Evolutionary conservation across 192 early-diverging fungal species (phyloP).

Genomic region (Linderina pennispora): DNA sequence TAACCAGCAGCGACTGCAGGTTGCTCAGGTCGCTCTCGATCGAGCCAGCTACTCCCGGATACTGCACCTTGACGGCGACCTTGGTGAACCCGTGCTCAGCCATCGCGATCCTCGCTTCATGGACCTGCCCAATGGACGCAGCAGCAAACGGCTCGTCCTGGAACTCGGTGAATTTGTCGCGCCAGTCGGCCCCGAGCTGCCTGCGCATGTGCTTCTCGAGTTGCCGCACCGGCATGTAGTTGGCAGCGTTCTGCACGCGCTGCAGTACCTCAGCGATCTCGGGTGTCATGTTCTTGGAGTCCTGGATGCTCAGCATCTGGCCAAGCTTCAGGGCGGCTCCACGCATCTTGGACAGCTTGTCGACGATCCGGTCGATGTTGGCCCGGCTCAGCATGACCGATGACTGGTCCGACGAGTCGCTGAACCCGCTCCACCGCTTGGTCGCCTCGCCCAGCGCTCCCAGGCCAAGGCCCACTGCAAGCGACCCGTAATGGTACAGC

Average conservation of each 20-base stretch:
- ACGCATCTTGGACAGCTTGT: conserved; percentile 83
- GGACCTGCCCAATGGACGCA: conserved; percentile 83
- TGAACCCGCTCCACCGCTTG: conserved; percentile 52
- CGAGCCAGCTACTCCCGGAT: conserved; percentile 83
- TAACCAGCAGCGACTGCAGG: conserved; percentile 67
- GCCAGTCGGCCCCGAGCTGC: conserved; percentile 73
- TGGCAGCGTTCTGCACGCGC: conserved; percentile 88
- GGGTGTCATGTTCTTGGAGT: conserved; percentile 63
- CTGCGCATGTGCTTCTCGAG: conserved; percentile 64
- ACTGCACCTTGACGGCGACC: conserved; percentile 94
- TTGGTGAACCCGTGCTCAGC: conserved; percentile 14
- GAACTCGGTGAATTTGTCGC: conserved; percentile 59
- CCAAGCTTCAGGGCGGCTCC: conserved; percentile 96
- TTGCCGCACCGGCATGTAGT: conserved; percentile 91
- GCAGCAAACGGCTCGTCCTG: conserved; percentile 85
- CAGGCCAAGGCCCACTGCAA: conserved; percentile 65
- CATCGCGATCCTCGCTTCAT: conserved; percentile 50
- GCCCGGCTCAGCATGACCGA: conserved; percentile 61
- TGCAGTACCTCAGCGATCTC: conserved; percentile 77
- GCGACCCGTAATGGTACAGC: conserved; percentile 74
- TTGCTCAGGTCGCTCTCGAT: conserved; percentile 89
- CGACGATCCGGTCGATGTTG: conserved; percentile 85
- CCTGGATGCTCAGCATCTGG: conserved; percentile 97
- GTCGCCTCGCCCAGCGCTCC: conserved; percentile 67
- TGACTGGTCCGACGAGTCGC: conserved; percentile 23